Evolutionary conservation across 1,139 yeast genomes (phyloP).

Genomic region (Hanseniaspora uvarum): DNA sequence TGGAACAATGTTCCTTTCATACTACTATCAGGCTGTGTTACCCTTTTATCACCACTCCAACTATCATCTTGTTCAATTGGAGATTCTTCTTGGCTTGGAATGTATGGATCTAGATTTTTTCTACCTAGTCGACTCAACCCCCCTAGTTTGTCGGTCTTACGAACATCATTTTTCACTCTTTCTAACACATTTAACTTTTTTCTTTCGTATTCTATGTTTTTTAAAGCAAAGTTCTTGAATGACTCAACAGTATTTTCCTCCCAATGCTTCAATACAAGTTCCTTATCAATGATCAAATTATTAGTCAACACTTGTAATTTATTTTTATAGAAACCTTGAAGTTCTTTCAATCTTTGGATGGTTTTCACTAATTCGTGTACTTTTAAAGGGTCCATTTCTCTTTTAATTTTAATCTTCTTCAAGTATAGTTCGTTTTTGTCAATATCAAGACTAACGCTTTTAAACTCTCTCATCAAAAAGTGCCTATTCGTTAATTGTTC

Average conservation of each 20-base stretch:
- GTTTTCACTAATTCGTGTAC: slow-evolving; percentile 83
- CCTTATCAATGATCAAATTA: slow-evolving; percentile 69
- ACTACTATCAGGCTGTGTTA: not conserved
- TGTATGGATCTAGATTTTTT: slow-evolving; percentile 4
- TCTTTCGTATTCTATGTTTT: slow-evolving; percentile 77
- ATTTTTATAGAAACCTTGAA: slow-evolving; percentile 61
- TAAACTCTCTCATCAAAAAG: slow-evolving; percentile 75
- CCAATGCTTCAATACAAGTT: slow-evolving; percentile 37
- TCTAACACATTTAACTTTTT: slow-evolving; percentile 69
- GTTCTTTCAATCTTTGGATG: slow-evolving; percentile 67
- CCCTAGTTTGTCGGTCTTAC: slow-evolving; percentile 69
- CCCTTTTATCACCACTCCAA: slow-evolving; percentile 17
- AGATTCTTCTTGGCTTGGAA: not conserved
- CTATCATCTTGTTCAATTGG: slow-evolving; percentile 11
- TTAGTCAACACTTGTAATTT: slow-evolving; percentile 76
- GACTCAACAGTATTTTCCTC: slow-evolving; percentile 46
- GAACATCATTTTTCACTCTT: slow-evolving; percentile 57
- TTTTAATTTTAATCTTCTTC: slow-evolving; percentile 59
- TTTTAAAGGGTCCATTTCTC: slow-evolving; percentile 72
- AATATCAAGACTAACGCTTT: slow-evolving; percentile 68
- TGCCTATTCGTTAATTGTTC: slow-evolving; percentile 91
- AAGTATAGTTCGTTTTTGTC: slow-evolving; percentile 64
- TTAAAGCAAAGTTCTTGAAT: slow-evolving; percentile 53
- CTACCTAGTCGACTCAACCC: slow-evolving; percentile 71
- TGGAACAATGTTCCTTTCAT: slow-evolving; percentile 7